These are phyloP conservation scores for Schwanniomyces pseudopolymorphus DNA, from an alignment of 805 yeast species.

Conservation along the genomic window DNA sequence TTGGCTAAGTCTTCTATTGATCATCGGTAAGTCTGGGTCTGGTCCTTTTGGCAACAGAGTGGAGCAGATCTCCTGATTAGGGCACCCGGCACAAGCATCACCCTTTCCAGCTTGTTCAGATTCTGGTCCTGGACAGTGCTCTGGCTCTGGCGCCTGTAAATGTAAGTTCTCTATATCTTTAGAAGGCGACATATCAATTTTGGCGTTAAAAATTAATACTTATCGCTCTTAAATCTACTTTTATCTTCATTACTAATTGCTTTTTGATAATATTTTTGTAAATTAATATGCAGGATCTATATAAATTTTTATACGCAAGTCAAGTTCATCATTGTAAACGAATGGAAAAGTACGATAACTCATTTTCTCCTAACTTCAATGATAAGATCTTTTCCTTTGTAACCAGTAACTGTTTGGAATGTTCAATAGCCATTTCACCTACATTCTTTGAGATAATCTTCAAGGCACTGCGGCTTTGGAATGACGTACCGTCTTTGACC, in stretches of 20 bases:
- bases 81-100: constrained; percentile 93
- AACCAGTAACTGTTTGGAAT: constrained; percentile 13
- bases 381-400: constrained; percentile 32
- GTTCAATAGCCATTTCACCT: constrained; percentile 39
- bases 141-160: constrained; percentile 76
- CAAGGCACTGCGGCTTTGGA: constrained; percentile 47
- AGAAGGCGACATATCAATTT: constrained; percentile 23
- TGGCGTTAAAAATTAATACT: neutral
- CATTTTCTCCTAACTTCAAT: constrained; percentile 48
- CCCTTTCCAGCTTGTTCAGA: constrained; percentile 91
- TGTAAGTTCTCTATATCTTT: constrained; percentile 13
- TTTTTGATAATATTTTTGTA: neutral
- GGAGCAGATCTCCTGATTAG: constrained; percentile 87
- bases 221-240: neutral
- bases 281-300: neutral
- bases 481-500: constrained; percentile 25
- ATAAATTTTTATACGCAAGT: neutral
- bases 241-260: neutral
- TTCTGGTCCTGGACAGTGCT: constrained; percentile 98
- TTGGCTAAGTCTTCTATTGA: constrained; percentile 62
- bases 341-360: constrained; percentile 31
- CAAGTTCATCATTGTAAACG: constrained; percentile 6
- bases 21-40: constrained; percentile 85
- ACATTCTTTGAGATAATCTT: constrained; percentile 53
- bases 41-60: constrained; percentile 86